Conservation (phyloP, 2,329 filamentous ascomycete genomes). For the Diaporthe vexans region DNA sequence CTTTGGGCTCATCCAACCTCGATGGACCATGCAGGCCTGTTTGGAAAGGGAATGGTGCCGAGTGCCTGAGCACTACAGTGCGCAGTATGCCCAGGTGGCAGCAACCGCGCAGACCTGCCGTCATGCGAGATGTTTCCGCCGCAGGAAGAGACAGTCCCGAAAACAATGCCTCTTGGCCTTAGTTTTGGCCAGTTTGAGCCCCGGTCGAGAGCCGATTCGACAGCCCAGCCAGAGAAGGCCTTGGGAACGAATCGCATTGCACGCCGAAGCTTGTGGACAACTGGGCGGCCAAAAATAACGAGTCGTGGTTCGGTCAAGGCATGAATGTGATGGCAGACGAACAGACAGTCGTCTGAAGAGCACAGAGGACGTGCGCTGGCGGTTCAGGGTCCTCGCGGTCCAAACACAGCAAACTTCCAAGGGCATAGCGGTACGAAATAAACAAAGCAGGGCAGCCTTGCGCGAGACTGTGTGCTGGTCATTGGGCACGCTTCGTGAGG, state of each 20-base stretch:
- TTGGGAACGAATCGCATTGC: constrained; percentile 26
- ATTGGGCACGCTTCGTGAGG: constrained; percentile 31
- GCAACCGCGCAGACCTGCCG: background rate
- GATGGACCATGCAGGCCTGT: constrained; percentile 17
- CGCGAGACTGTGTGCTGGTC: background rate
- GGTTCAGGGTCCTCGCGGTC: constrained; percentile 23
- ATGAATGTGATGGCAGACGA: constrained; percentile 26
- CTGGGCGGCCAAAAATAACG: constrained; percentile 29
- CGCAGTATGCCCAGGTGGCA: background rate
- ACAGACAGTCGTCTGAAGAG: constrained; percentile 29
- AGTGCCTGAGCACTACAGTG: constrained; percentile 16
- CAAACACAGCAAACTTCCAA: background rate
- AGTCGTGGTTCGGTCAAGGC: constrained; percentile 23
- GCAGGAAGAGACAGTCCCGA: constrained; percentile 13
- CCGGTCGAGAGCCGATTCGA: constrained; percentile 23
- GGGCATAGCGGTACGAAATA: constrained; percentile 6
- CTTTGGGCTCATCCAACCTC: background rate
- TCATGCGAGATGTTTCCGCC: constrained; percentile 17
- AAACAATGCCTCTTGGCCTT: constrained; percentile 13
- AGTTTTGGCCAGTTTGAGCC: background rate
- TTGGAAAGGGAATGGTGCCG: constrained; percentile 20
- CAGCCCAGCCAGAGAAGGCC: background rate
- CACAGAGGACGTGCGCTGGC: constrained; percentile 23
- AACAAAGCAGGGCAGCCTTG: constrained; percentile 30
- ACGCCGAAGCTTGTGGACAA: constrained; percentile 15